Evolutionary conservation across 2,329 filamentous ascomycete species (phyloP).

Genomic region (Neofusicoccum laricinum): DNA sequence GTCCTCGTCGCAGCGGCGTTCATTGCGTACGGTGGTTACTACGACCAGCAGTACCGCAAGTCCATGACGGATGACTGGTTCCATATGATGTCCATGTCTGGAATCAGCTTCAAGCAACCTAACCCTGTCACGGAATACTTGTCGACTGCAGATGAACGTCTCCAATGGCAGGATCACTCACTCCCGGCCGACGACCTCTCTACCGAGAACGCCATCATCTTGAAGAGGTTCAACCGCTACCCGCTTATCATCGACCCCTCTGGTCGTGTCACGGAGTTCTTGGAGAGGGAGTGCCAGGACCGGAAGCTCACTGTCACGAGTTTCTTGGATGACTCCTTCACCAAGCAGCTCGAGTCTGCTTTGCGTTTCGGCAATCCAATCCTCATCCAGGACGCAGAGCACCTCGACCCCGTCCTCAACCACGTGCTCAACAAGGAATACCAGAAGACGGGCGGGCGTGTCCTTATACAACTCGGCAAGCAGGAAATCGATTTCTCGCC

Average conservation of each 20-base stretch:
- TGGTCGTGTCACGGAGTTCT: constrained; percentile 87
- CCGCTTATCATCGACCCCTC: constrained; percentile 98
- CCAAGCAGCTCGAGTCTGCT: constrained; percentile 95
- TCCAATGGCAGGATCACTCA: constrained; percentile 91
- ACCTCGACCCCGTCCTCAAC: constrained; percentile 94
- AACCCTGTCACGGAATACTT: constrained; percentile 96
- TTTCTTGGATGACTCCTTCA: constrained; percentile 96
- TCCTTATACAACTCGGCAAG: constrained; percentile 95
- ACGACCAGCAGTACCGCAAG: constrained; percentile 97
- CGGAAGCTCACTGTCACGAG: constrained; percentile 93
- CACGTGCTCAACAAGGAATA: constrained; percentile 99
- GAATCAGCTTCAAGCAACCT: constrained; percentile 86
- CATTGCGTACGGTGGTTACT: constrained; percentile 93
- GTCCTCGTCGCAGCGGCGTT: constrained; percentile 96
- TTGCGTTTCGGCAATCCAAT: constrained; percentile 98
- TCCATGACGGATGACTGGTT: constrained; percentile 98
- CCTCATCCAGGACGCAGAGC: constrained; percentile 95
- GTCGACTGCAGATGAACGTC: constrained; percentile 90
- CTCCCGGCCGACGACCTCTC: constrained; percentile 95
- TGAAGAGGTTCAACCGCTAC: constrained; percentile 97
- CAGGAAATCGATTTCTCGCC: constrained; percentile 99
- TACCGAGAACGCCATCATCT: constrained; percentile 96
- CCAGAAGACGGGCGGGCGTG: constrained; percentile 95
- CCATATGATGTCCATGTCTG: constrained; percentile 88
- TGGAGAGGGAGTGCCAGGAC: constrained; percentile 92